Base-by-base conservation (phyloP, 768 basidiomycete genomes). In the Xerocomus spinulosus region DNA sequence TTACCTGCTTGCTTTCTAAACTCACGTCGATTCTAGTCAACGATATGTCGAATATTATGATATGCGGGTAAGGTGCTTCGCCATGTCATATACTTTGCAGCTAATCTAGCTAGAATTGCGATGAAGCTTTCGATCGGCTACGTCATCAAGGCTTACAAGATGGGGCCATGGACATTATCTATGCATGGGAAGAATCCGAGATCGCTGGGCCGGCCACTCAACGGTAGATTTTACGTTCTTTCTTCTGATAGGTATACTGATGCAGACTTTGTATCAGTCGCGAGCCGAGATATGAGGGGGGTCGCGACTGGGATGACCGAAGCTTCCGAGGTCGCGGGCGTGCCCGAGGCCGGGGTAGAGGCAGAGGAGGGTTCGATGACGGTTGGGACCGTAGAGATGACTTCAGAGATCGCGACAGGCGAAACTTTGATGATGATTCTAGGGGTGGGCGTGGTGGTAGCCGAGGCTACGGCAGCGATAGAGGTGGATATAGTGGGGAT, bases 31-130 rank as follows among this genome's bases (percentile, higher is more conserved):
- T 23, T 24, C 8, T 50, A 97, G 92, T 56, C 87, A 91, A 58
- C 84, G 89, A 49, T 83, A 89, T 54, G 87, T 98, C n/a, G 93
- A 98, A 63, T 93, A 83, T 61, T 99, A 85, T 62, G 96, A 99
- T 62, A 89, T 80, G 20, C 72, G 92, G 64, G 92, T 88, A 54
- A 64, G 82, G 57, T 4, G 6, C 17, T 3, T 34, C 40, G 15
- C 30, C 38, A 26, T 30, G 21, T 46, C 14, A 8, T 44, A 35
- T 9, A 9, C 30, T 37, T 4, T 33, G 26, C 48, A 29, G 50
- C 53, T 63, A 12, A 58, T 35, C 18, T 14, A 39, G 37, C 18
- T 53, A 92, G 83, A 89, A 85, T 20, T 83, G 82, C 47, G 82
- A 82, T 26, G 81, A 88, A 55, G 86, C 93, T 0, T 82, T 79